Evolutionary conservation across 176 grass and related monocot species (phyloP), one percentile per base, ranked within the genome.

Genomic region (Aegilops umbellulata): DNA sequence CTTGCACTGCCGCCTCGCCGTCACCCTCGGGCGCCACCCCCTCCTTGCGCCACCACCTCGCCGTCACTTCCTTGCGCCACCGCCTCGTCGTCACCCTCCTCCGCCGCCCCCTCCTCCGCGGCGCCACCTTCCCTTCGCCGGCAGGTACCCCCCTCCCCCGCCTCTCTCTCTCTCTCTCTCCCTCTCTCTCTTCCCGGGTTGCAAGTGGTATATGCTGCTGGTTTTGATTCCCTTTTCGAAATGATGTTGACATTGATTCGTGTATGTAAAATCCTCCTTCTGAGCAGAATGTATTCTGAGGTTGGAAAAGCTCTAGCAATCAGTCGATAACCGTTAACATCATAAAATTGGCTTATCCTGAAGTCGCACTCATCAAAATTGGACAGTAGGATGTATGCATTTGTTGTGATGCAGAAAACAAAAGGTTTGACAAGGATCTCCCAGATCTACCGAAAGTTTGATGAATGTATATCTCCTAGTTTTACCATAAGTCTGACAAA

Each of bases 351-450:
- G 69, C 20, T 69, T 69, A 20, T 81, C 63, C 79, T 70, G 36
- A 77, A 62, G 81, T 88, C 86, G n/a, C 71, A 85, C 67, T 88
- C 86, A 82, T 35, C 17, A 49, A 55, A 81, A 34, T 80, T 16
- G 77, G 65, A 61, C 11, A 63, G 10, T 84, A 83, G 13, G 20
- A 55, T 53, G 72, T 75, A 49, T 69, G 8, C 44, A 69, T 82
- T 82, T 82, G 80, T 53, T 32, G 78, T 77, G 57, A 84, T 91
- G 67, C 62, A 64, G 69, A 80, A 76, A 88, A 55, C 51, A 63
- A 57, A 87, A 80, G 36, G 34, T 78, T 75, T 42, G 66, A 79
- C 24, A 65, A 51, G 6, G 88, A 78, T 83, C 53, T 73, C 65
- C 83, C 70, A 71, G 29, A 71, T 78, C 62, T 23, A 83, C 65